A percentile compares a stretch with the other conserved stretches of the same genome.
Conservation (phyloP, 768 basidiomycete species). For the Amanita exitialis region DNA sequence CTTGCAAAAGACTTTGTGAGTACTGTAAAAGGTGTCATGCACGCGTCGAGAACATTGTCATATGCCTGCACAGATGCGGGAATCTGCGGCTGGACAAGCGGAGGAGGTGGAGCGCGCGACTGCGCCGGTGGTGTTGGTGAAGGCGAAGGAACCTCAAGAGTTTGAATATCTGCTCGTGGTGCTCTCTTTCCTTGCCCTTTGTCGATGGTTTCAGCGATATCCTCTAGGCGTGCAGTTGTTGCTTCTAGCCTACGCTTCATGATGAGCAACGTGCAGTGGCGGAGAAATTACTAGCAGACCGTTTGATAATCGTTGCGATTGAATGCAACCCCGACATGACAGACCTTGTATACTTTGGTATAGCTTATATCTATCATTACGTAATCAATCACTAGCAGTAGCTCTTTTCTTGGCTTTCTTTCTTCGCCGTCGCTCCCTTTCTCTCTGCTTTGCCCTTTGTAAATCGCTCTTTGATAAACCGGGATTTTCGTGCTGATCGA, state of each 20-base stretch:
- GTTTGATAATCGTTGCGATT: slow-evolving; percentile 74
- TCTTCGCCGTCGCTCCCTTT: slow-evolving; percentile 61
- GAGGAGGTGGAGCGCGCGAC: slow-evolving; percentile 19
- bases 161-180: slow-evolving; percentile 12
- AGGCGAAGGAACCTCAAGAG: slow-evolving; percentile 19
- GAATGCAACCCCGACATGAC: slow-evolving; percentile 53
- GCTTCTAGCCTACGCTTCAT: slow-evolving; percentile 69
- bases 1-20: slow-evolving; percentile 65
- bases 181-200: neutral
- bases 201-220: slow-evolving; percentile 47
- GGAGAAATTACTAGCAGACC: slow-evolving; percentile 30
- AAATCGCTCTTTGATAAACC: slow-evolving; percentile 67
- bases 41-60: slow-evolving; percentile 66
- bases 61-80: slow-evolving; percentile 64
- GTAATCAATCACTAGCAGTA: slow-evolving; percentile 16
- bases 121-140: slow-evolving; percentile 22
- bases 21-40: slow-evolving; percentile 64
- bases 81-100: slow-evolving; percentile 23
- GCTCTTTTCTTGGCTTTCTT: slow-evolving; percentile 76
- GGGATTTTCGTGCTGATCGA: slow-evolving; percentile 65
- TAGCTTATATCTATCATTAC: neutral
- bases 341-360: neutral
- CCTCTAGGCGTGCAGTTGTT: slow-evolving; percentile 89
- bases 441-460: slow-evolving; percentile 59
- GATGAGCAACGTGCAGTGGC: neutral